Conservation (phyloP, 768 basidiomycete species). For the Leccinellum albellum region DNA sequence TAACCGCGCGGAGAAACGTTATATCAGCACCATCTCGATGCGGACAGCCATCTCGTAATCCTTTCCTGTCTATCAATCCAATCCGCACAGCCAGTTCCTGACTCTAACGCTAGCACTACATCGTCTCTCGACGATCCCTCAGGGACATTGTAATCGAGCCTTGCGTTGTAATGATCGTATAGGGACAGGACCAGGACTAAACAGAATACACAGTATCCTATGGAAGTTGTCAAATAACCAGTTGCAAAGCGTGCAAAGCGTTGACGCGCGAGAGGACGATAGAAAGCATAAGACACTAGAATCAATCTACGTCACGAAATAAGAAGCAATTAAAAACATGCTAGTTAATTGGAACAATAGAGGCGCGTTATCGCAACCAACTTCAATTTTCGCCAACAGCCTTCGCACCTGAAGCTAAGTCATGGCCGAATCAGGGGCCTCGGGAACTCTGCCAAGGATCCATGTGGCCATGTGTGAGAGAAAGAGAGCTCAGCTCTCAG, state of each 20-base stretch:
- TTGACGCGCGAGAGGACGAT: neutral
- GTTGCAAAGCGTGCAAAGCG: neutral
- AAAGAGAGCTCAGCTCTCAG: constrained; percentile 21
- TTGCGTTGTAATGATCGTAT: neutral
- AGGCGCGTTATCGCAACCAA: neutral
- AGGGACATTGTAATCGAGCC: neutral
- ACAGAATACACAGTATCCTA: neutral
- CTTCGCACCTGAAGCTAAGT: neutral
- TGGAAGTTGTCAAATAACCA: neutral
- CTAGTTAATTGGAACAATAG: neutral
- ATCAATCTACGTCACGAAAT: neutral
- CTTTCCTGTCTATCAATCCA: neutral
- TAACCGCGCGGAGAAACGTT: neutral
- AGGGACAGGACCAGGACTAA: neutral
- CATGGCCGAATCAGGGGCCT: neutral
- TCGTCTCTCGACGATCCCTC: neutral
- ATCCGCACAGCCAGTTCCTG: neutral
- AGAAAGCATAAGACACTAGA: neutral
- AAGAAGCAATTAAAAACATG: neutral
- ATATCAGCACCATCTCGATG: neutral
- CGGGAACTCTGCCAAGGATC: neutral
- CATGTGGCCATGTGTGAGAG: neutral
- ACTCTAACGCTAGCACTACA: neutral
- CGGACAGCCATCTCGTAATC: neutral
- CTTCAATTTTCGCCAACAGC: neutral